Percentiles rank a stretch among this genome's conserved stretches.
These are phyloP conservation scores for Ocimum tenuiflorum DNA, from an alignment of 257 asterid genomes.

Conservation along the genomic window DNA sequence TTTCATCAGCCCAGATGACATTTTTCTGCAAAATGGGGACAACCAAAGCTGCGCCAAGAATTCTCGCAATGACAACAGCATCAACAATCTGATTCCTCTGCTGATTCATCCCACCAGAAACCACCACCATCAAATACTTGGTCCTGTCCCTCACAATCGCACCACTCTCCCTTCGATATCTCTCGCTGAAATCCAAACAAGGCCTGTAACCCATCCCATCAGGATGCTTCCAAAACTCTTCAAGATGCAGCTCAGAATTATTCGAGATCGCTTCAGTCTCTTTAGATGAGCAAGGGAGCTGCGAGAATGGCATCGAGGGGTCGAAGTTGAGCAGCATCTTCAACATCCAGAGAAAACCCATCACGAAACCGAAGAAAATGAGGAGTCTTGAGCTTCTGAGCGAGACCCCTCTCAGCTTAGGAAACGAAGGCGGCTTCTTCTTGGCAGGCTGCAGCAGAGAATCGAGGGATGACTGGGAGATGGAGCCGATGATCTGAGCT, in stretches of 20 bases:
- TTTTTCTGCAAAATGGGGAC: constrained; percentile 89
- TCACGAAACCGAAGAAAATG: constrained; percentile 32
- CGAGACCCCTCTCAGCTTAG: constrained; percentile 28
- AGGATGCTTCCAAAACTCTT: constrained; percentile 83
- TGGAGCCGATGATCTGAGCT: constrained; percentile 57
- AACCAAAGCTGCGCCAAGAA: constrained; percentile 87
- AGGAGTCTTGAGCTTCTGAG: constrained; percentile 41
- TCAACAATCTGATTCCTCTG: constrained; percentile 97
- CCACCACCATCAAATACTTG: constrained; percentile 77
- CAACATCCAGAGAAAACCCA: constrained; percentile 34
- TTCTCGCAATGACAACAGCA: constrained; percentile 86
- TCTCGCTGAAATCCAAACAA: constrained; percentile 62
- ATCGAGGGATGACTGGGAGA: constrained; percentile 64
- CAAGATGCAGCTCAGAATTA: constrained; percentile 18
- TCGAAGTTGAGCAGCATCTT: constrained; percentile 44
- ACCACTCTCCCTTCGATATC: constrained; percentile 40
- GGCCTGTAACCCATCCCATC: constrained; percentile 80
- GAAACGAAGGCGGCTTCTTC: constrained; percentile 32
- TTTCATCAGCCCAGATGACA: constrained; percentile 93
- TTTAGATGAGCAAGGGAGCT: constrained; percentile 43
- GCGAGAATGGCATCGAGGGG: constrained; percentile 33
- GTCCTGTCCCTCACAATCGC: constrained; percentile 53
- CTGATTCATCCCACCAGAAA: constrained; percentile 91
- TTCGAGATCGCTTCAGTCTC: constrained; percentile 20
- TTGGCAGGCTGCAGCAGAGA: constrained; percentile 51